Conservation (phyloP, 1,284 basidiomycete species). For the Flammula alnicola region DNA sequence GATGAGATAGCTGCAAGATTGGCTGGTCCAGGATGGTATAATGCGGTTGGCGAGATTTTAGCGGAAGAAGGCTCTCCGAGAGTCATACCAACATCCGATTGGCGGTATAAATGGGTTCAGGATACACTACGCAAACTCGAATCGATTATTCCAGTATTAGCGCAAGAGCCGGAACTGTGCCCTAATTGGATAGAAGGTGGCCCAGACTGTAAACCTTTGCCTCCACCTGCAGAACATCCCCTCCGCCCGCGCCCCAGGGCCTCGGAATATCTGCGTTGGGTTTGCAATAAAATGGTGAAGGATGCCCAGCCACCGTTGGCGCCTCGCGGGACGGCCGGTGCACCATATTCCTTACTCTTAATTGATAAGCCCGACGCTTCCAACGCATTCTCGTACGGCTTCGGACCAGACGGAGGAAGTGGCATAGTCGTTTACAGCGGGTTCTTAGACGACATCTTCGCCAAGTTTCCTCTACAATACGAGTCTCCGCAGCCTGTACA, state of each 20-base stretch:
- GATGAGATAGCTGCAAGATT: conserved; percentile 81
- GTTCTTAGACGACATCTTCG: conserved; percentile 81
- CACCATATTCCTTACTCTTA: conserved; percentile 86
- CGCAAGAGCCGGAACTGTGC: conserved; percentile 56
- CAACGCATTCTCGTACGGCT: conserved; percentile 92
- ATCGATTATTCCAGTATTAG: conserved; percentile 65
- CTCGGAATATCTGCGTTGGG: conserved; percentile 61
- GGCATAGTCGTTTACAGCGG: conserved; percentile 91
- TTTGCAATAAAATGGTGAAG: conserved; percentile 55
- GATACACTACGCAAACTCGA: conserved; percentile 78
- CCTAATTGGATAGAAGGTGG: conserved; percentile 60
- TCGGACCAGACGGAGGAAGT: conserved; percentile 86
- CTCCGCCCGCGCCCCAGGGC: conserved; percentile 73
- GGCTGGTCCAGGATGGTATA: conserved; percentile 84
- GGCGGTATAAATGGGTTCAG: conserved; percentile 85
- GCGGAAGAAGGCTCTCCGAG: conserved; percentile 66
- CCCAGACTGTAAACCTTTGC: conserved; percentile 58
- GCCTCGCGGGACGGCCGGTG: conserved; percentile 64
- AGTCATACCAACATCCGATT: conserved; percentile 73
- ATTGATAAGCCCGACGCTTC: conserved; percentile 77
- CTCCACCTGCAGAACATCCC: conserved; percentile 76
- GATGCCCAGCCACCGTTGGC: conserved; percentile 19
- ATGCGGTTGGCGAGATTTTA: conserved; percentile 79
- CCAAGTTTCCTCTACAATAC: conserved; percentile 41
- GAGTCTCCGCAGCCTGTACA: conserved; percentile 30